These are phyloP conservation scores for Penicillium corylophilum DNA, from an alignment of 2,329 filamentous ascomycete species.

Conservation along the genomic window DNA sequence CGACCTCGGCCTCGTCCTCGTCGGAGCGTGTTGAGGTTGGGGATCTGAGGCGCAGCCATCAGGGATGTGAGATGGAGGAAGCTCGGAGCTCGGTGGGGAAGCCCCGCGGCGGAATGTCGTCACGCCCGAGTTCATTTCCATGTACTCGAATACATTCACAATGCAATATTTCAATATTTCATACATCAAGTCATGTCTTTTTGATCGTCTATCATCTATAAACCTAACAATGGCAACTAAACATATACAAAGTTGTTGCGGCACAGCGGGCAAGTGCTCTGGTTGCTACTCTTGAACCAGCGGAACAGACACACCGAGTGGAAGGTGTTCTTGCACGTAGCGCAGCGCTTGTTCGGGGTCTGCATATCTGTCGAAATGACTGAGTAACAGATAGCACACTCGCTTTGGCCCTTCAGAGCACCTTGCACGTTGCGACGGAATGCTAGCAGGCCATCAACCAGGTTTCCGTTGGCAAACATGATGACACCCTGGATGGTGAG, in stretches of 20 bases:
- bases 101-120: conserved; percentile 7
- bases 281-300: conserved; percentile 94
- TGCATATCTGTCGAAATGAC: conserved; percentile 87
- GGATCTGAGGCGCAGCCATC: conserved; percentile 74
- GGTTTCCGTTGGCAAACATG: conserved; percentile 83
- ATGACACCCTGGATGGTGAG: conserved; percentile 87
- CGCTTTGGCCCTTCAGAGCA: conserved; percentile 85
- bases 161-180: neutral
- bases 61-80: conserved; percentile 16
- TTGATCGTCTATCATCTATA: conserved; percentile 18
- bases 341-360: conserved; percentile 86
- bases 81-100: conserved; percentile 20
- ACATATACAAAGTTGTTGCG: conserved; percentile 76
- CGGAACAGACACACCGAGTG: conserved; percentile 88
- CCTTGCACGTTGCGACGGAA: conserved; percentile 86
- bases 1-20: conserved; percentile 51
- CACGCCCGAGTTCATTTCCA: neutral
- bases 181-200: conserved; percentile 2
- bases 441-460: conserved; percentile 81
- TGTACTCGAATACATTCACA: neutral
- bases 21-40: conserved; percentile 68
- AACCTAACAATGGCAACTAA: conserved; percentile 14
- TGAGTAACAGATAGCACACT: conserved; percentile 96
- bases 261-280: conserved; percentile 89
- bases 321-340: conserved; percentile 91